Conservation (phyloP, 1,139 yeast species). For the Candida sp. region DNA sequence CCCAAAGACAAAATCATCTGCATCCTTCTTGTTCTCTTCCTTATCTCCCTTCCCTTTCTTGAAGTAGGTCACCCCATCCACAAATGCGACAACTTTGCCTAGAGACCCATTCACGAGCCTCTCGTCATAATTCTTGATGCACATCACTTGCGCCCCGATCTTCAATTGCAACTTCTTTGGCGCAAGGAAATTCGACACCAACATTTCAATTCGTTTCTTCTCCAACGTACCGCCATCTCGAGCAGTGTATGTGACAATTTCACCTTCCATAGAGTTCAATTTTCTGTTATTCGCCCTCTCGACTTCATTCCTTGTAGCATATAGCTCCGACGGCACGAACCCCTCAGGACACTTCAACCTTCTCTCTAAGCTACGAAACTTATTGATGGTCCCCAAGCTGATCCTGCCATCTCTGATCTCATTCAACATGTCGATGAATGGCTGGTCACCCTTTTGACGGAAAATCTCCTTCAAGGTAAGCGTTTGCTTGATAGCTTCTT, state of each 20-base stretch:
- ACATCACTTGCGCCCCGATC: constrained; percentile 94
- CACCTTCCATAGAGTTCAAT: constrained; percentile 55
- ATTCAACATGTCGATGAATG: constrained; percentile 83
- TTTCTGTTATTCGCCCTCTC: constrained; percentile 72
- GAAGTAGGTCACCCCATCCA: constrained; percentile 41
- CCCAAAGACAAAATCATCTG: neutral
- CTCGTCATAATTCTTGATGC: constrained; percentile 88
- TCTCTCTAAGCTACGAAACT: constrained; percentile 62
- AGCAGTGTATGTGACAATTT: constrained; percentile 52
- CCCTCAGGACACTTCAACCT: constrained; percentile 64
- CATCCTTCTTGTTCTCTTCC: neutral
- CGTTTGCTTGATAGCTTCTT: constrained; percentile 61
- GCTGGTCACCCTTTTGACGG: constrained; percentile 84
- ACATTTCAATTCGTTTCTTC: constrained; percentile 44
- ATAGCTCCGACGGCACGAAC: constrained; percentile 85
- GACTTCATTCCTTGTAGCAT: constrained; percentile 84
- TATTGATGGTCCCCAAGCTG: constrained; percentile 51
- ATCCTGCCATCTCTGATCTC: constrained; percentile 83
- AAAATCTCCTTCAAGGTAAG: constrained; percentile 81
- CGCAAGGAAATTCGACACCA: constrained; percentile 73
- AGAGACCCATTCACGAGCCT: constrained; percentile 91
- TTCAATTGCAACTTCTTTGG: constrained; percentile 67
- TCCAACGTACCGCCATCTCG: constrained; percentile 65
- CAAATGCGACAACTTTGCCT: constrained; percentile 68
- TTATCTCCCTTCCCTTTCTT: constrained; percentile 5